Conservation (phyloP, 1,139 yeast genomes). For the Cylindricascospora bacillispora region DNA sequence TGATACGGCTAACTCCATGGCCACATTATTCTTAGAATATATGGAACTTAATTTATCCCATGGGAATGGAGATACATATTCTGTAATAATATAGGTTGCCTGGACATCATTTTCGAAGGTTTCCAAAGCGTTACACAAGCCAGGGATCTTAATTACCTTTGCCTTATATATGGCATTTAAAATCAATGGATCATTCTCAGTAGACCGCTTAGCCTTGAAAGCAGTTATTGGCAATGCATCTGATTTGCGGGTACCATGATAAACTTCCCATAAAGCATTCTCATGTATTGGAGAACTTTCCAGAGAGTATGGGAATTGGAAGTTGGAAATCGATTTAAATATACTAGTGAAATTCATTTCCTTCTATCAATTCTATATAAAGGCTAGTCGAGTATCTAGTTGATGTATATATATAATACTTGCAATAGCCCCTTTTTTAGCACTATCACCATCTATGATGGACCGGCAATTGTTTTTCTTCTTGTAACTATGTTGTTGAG, state of each 20-base stretch:
- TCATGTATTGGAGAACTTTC: conserved; percentile 18
- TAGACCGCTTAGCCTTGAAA: conserved; percentile 13
- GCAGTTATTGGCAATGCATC: conserved; percentile 21
- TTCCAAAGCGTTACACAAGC: conserved; percentile 57
- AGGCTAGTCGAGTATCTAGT: conserved; percentile 1
- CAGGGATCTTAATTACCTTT: conserved; percentile 66
- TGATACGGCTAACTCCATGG: conserved; percentile 47
- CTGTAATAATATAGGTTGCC: conserved; percentile 62
- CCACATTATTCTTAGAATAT: conserved; percentile 23
- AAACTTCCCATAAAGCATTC: conserved; percentile 31
- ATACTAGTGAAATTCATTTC: conserved; percentile 21
- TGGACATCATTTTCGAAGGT: conserved; percentile 50
- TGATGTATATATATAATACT: too few species aligned
- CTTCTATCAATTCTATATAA: neutral
- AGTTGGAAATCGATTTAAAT: conserved; percentile 22
- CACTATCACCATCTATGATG: neutral
- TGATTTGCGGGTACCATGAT: conserved; percentile 29
- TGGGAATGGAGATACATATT: conserved; percentile 53
- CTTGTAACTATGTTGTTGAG: too few species aligned
- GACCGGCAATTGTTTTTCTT: too few species aligned
- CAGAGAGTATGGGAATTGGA: conserved; percentile 22
- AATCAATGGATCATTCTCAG: conserved; percentile 32
- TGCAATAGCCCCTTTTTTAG: neutral
- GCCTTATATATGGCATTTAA: conserved; percentile 52
- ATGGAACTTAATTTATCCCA: conserved; percentile 13